Conservation (phyloP, 202 grass and related monocot genomes). For the Cymbopogon flexuosus region DNA sequence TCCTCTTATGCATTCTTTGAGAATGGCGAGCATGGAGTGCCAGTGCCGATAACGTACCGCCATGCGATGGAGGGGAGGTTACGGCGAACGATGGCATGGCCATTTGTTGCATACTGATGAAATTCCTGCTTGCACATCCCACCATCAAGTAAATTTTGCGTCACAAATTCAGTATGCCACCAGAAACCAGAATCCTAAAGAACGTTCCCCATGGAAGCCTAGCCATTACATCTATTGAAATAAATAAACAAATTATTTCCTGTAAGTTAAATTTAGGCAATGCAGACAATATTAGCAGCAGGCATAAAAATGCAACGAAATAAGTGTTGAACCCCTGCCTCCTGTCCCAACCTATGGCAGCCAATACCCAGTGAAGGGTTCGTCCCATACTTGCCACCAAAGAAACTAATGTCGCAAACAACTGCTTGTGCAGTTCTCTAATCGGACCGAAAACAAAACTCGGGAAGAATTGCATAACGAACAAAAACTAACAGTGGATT, state of each 20-base stretch:
- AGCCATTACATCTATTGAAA: neutral
- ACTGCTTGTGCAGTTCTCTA: neutral
- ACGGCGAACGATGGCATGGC: slow-evolving; percentile 7
- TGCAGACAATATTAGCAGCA: neutral
- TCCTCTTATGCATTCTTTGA: slow-evolving; percentile 1
- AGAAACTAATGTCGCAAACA: neutral
- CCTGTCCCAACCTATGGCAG: neutral
- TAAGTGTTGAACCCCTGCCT: neutral
- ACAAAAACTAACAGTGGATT: neutral
- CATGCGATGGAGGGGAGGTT: slow-evolving; percentile 1
- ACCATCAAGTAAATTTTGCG: neutral
- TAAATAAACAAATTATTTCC: neutral
- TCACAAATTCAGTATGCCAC: neutral
- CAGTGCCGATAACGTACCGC: neutral
- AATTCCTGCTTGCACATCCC: slow-evolving; percentile 13
- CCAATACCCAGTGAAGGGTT: neutral
- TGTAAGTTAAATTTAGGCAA: neutral
- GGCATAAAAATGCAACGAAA: neutral
- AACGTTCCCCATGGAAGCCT: neutral
- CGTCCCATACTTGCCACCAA: neutral
- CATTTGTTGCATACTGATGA: slow-evolving; percentile 40
- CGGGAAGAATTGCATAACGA: too few species aligned
- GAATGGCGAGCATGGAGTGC: neutral
- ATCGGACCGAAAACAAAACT: neutral
- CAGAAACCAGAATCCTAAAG: neutral